Conservation (phyloP, 495 filamentous ascomycete genomes). For the Penicillium taxi region DNA sequence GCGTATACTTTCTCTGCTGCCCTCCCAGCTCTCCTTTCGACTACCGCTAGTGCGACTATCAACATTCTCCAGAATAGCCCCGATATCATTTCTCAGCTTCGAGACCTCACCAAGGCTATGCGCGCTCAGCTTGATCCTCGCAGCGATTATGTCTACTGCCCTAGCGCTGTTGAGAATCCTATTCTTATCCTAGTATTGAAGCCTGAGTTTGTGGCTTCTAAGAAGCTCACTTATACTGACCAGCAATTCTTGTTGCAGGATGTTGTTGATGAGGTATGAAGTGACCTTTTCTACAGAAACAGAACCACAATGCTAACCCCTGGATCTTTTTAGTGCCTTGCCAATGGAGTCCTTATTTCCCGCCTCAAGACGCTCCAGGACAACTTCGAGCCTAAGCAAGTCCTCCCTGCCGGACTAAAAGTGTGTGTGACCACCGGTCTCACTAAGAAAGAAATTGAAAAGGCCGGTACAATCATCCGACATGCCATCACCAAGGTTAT, state of each 20-base stretch:
- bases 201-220: conserved; percentile 66
- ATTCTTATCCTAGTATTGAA: conserved; percentile 80
- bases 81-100: conserved; percentile 62
- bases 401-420: conserved; percentile 72
- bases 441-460: conserved; percentile 90
- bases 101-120: conserved; percentile 77
- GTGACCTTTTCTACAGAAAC: neutral
- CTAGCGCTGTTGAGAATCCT: conserved; percentile 76
- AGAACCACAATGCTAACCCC: conserved; percentile 5
- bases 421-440: conserved; percentile 81
- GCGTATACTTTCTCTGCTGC: conserved; percentile 95
- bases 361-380: conserved; percentile 70
- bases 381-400: conserved; percentile 53
- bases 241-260: conserved; percentile 85
- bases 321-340: conserved; percentile 55
- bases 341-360: conserved; percentile 81
- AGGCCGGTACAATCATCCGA: conserved; percentile 76
- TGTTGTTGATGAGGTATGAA: conserved; percentile 79
- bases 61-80: conserved; percentile 76
- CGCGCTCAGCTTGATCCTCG: conserved; percentile 80
- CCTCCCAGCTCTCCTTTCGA: conserved; percentile 84
- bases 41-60: conserved; percentile 86
- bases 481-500: conserved; percentile 91
- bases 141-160: conserved; percentile 87
- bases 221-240: conserved; percentile 58